These are phyloP conservation scores for Globisporangium ultimum DNA, from an alignment of 352 stramenopile species.

Conservation along the genomic window DNA sequence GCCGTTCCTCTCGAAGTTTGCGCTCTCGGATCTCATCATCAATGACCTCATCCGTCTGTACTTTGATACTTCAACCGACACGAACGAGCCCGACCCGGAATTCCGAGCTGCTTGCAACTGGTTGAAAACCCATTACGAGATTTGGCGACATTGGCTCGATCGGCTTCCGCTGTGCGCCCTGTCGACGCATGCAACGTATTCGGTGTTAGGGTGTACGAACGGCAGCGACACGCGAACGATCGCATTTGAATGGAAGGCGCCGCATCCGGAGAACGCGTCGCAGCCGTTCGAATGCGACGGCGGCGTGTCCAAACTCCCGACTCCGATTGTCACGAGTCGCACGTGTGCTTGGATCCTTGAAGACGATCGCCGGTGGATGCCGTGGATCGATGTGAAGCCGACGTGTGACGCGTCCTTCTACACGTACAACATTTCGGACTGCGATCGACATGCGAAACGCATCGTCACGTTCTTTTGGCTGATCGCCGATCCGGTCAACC, in stretches of 20 bases:
- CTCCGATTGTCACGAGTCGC: slow-evolving; percentile 30
- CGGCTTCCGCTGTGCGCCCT: slow-evolving; percentile 22
- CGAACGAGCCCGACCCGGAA: slow-evolving; percentile 19
- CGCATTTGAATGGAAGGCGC: slow-evolving; percentile 26
- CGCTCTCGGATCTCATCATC: slow-evolving; percentile 32
- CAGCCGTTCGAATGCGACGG: slow-evolving; percentile 43
- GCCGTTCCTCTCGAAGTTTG: slow-evolving; percentile 4
- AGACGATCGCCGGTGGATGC: slow-evolving; percentile 23
- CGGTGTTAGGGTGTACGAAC: slow-evolving; percentile 21
- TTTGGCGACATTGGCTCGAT: slow-evolving; percentile 44
- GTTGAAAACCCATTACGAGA: slow-evolving; percentile 45
- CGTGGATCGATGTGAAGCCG: slow-evolving; percentile 27
- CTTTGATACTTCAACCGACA: slow-evolving; percentile 4
- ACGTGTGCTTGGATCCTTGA: slow-evolving; percentile 31
- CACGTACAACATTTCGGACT: slow-evolving; percentile 31
- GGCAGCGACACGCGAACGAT: slow-evolving; percentile 17
- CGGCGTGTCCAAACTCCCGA: slow-evolving; percentile 22
- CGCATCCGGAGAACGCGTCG: slow-evolving; percentile 27
- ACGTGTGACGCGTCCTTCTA: slow-evolving; percentile 39
- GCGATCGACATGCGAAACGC: slow-evolving; percentile 23
- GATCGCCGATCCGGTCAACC: slow-evolving; percentile 18
- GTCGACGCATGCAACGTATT: slow-evolving; percentile 27
- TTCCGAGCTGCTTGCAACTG: slow-evolving; percentile 48
- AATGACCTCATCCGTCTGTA: slow-evolving; percentile 34
- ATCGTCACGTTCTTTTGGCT: slow-evolving; percentile 37